These are phyloP conservation scores for Diaporthe velutina DNA, from an alignment of 2,329 filamentous ascomycete species.

Conservation along the genomic window DNA sequence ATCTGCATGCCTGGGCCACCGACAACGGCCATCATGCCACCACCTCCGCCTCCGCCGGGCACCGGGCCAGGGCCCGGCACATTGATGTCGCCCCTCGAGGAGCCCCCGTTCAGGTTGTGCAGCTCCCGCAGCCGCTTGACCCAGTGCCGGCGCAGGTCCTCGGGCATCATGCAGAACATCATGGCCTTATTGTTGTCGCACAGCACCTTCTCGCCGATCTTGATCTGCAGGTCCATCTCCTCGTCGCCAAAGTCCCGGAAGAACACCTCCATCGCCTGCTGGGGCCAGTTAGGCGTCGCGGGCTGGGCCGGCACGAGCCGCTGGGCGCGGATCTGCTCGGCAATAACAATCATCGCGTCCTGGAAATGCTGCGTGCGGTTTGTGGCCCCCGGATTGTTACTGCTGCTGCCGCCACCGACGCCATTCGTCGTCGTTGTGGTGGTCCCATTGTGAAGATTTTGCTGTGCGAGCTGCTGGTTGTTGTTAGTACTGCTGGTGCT, in stretches of 20 bases:
- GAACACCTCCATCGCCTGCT: conserved; percentile 70
- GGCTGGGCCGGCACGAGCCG: conserved; percentile 56
- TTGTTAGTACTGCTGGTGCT: neutral
- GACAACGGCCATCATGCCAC: conserved; percentile 29
- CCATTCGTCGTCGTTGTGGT: neutral
- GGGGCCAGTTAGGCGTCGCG: conserved; percentile 63
- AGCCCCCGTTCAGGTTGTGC: conserved; percentile 49
- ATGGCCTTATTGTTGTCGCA: conserved; percentile 72
- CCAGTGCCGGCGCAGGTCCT: conserved; percentile 66
- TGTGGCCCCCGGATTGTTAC: conserved; percentile 37
- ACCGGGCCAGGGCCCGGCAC: neutral
- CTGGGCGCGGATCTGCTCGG: conserved; percentile 42
- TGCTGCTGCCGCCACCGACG: neutral
- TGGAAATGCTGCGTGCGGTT: conserved; percentile 45
- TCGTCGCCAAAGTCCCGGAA: conserved; percentile 70
- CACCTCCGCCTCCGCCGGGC: conserved; percentile 7
- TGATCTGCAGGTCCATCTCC: conserved; percentile 70
- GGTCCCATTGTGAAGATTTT: conserved; percentile 16
- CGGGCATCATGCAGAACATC: conserved; percentile 73
- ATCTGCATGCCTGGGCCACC: conserved; percentile 36
- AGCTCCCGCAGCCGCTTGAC: conserved; percentile 65
- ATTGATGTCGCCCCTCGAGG: conserved; percentile 24
- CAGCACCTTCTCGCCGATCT: conserved; percentile 69
- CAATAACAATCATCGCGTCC: conserved; percentile 41
- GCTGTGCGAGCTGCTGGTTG: conserved; percentile 25